Conservation (phyloP, 805 yeast genomes). For the Candida parachauliodes region DNA sequence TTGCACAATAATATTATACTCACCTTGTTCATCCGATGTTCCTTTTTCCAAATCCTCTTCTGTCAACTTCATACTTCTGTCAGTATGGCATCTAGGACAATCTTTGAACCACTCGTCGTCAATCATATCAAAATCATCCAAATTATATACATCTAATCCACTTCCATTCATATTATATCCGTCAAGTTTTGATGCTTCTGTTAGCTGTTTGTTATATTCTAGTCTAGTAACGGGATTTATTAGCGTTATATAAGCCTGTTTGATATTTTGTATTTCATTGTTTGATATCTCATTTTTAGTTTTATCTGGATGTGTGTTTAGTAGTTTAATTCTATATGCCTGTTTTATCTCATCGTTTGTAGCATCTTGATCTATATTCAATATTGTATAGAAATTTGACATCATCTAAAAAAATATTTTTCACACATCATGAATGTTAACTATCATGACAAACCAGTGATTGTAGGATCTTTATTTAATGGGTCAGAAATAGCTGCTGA, state of each 20-base stretch:
- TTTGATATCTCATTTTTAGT: slow-evolving; percentile 8
- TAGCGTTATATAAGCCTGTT: slow-evolving; percentile 62
- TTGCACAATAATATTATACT: slow-evolving; percentile 67
- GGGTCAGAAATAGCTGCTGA: slow-evolving; percentile 61
- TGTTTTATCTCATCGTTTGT: slow-evolving; percentile 42
- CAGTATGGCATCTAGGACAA: slow-evolving; percentile 65
- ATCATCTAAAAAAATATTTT: slow-evolving; percentile 5
- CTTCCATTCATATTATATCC: slow-evolving; percentile 52
- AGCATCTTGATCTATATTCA: slow-evolving; percentile 47
- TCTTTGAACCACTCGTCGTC: slow-evolving; percentile 41
- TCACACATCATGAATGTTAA: slow-evolving; percentile 28
- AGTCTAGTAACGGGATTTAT: slow-evolving; percentile 35
- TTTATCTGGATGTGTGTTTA: slow-evolving; percentile 81
- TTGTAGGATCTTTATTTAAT: slow-evolving; percentile 71
- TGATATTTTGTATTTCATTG: slow-evolving; percentile 35
- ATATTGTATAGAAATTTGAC: slow-evolving; percentile 47
- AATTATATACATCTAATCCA: slow-evolving; percentile 63
- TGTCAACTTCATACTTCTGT: slow-evolving; percentile 51
- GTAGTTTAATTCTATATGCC: slow-evolving; percentile 62
- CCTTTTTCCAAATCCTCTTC: slow-evolving; percentile 63
- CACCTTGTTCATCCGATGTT: slow-evolving; percentile 47
- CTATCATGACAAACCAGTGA: slow-evolving; percentile 40
- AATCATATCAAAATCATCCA: slow-evolving; percentile 57
- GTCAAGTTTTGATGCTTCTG: slow-evolving; percentile 25
- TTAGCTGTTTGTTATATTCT: slow-evolving; percentile 52